These are phyloP conservation scores for Hylodesmum podocarpum DNA, from an alignment of 306 rosid species.

Conservation along the genomic window DNA sequence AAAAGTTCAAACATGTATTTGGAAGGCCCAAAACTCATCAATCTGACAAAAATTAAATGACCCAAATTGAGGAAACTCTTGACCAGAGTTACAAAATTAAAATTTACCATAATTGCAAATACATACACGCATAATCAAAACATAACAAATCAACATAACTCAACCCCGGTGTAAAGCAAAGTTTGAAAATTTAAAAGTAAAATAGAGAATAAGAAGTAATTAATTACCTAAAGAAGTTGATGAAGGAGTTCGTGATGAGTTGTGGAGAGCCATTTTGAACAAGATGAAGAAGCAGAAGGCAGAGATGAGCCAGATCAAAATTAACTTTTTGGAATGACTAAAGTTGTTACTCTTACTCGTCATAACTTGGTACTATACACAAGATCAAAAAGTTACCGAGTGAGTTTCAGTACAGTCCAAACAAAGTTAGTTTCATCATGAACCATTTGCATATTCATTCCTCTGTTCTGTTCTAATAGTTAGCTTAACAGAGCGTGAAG, in stretches of 20 bases:
- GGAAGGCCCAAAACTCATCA: constrained; percentile 2
- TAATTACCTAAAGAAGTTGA: constrained; percentile 40
- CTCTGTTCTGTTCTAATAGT: background rate
- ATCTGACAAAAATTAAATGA: background rate
- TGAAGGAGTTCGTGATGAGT: constrained; percentile 33
- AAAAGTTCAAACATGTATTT: background rate
- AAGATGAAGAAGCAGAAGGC: constrained; percentile 57
- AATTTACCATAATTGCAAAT: background rate
- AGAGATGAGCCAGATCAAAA: constrained; percentile 65
- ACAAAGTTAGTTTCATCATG: background rate
- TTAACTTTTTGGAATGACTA: constrained; percentile 46
- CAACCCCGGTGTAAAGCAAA: background rate
- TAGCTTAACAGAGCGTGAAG: background rate
- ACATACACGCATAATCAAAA: background rate
- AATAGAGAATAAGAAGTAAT: background rate
- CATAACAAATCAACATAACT: background rate
- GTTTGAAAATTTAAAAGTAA: background rate
- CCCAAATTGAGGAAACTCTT: background rate
- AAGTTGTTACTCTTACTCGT: constrained; percentile 14
- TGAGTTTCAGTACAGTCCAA: background rate
- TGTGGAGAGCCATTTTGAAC: constrained; percentile 59
- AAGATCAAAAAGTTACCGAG: background rate
- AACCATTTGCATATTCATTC: background rate
- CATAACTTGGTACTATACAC: background rate
- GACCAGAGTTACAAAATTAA: background rate